Evolutionary conservation across 225 moss, liverwort and hornwort genomes (phyloP).

Genomic region (Polytrichum formosum): DNA sequence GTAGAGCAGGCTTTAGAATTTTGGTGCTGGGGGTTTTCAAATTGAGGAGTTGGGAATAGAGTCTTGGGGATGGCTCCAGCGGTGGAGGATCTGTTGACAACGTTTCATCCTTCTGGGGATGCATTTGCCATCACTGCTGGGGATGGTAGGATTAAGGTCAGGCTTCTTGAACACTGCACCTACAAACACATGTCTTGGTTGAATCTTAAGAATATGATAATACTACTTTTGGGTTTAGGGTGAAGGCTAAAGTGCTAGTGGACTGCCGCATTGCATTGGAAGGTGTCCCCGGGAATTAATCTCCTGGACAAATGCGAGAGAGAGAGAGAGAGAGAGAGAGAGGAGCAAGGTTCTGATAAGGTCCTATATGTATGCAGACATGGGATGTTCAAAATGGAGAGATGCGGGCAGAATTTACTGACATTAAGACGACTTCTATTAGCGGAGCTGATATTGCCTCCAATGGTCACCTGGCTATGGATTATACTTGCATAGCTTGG

Average conservation of each 20-base stretch:
- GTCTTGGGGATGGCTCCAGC: slow-evolving; percentile 12
- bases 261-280: no score
- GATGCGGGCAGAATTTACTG: slow-evolving; percentile 76
- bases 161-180: background rate
- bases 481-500: slow-evolving; percentile 88
- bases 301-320: no score
- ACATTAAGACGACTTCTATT: slow-evolving; percentile 46
- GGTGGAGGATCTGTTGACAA: slow-evolving; percentile 50
- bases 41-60: no score
- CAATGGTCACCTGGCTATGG: slow-evolving; percentile 74
- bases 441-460: slow-evolving; percentile 31
- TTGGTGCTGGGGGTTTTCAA: no score
- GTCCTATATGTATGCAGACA: slow-evolving; percentile 35
- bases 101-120: slow-evolving; percentile 59
- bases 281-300: no score
- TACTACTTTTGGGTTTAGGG: no score
- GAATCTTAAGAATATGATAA: background rate
- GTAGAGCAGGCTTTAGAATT: no score
- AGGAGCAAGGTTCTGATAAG: no score
- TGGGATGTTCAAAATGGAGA: slow-evolving; percentile 76
- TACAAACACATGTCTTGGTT: background rate
- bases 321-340: no score
- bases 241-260: no score
- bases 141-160: slow-evolving; percentile 91
- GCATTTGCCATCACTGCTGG: slow-evolving; percentile 74